phyloP scores from a whole-genome alignment of 257 asterid species.

The Paulownia fortunei region DNA sequence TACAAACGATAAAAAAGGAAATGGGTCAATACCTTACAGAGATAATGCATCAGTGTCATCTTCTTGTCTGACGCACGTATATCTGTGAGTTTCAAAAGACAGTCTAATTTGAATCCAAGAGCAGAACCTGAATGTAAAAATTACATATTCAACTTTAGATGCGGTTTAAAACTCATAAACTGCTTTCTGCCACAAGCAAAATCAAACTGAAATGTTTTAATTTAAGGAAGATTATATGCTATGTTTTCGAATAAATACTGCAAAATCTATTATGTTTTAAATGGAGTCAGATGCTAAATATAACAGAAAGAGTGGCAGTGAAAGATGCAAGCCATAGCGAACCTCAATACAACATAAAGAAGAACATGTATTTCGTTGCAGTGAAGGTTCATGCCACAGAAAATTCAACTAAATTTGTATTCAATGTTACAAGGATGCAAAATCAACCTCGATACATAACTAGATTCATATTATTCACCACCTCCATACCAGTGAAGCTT shows the following conservation, averaged over 20 bases:
- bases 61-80: constrained; percentile 92
- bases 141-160: constrained; percentile 25
- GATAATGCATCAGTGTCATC: constrained; percentile 99
- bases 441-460: no score
- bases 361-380: not conserved
- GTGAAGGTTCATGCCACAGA: constrained; percentile 1
- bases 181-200: constrained; percentile 33
- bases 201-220: constrained; percentile 18
- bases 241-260: not conserved
- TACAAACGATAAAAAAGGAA: constrained; percentile 8
- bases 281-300: constrained; percentile 7
- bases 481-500: no score
- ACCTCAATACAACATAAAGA: not conserved
- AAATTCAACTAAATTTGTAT: not conserved
- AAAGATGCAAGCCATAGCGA: not conserved
- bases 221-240: constrained; percentile 15
- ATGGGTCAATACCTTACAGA: constrained; percentile 79
- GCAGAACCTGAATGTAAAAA: constrained; percentile 79
- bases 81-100: constrained; percentile 94
- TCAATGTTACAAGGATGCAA: not conserved
- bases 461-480: no score
- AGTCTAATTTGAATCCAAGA: constrained; percentile 96
- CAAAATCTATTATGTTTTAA: constrained; percentile 17
- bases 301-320: not conserved
- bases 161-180: constrained; percentile 9